A percentile compares a stretch with the other conserved stretches of the same genome.
Conservation (phyloP, 495 filamentous ascomycete genomes). For the Apodospora peruviana region DNA sequence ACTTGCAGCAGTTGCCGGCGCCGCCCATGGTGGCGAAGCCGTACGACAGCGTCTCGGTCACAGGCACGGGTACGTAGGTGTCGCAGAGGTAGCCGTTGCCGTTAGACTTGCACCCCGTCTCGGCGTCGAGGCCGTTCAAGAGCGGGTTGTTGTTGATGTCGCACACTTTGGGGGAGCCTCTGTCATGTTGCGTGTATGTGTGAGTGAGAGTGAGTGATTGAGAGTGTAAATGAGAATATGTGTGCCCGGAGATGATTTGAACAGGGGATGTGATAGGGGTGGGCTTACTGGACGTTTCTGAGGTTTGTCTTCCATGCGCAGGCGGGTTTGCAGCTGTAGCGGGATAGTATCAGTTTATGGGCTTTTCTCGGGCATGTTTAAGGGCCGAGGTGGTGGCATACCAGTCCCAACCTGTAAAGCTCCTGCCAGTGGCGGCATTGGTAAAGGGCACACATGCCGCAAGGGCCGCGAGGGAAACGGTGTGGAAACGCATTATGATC, state of each 20-base stretch:
- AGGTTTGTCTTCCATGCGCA: slow-evolving; percentile 12
- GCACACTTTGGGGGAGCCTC: slow-evolving; percentile 9
- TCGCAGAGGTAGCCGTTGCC: slow-evolving; percentile 7
- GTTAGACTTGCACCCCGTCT: neutral
- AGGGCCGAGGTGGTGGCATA: neutral
- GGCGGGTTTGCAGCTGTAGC: slow-evolving; percentile 13
- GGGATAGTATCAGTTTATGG: too few species aligned
- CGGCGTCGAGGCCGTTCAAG: slow-evolving; percentile 3
- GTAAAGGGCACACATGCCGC: slow-evolving; percentile 1
- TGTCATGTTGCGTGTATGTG: neutral
- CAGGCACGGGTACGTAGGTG: slow-evolving; percentile 3
- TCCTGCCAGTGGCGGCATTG: slow-evolving; percentile 7
- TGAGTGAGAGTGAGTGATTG: neutral
- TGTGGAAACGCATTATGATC: slow-evolving; percentile 10
- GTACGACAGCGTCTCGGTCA: slow-evolving; percentile 4
- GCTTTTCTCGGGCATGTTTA: too few species aligned
- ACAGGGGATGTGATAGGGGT: neutral
- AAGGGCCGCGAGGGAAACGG: neutral
- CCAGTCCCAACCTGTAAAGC: slow-evolving; percentile 17
- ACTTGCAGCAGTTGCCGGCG: slow-evolving; percentile 13
- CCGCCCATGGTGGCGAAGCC: slow-evolving; percentile 12
- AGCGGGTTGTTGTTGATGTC: slow-evolving; percentile 11
- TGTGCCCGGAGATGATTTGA: neutral
- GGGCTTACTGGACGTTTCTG: neutral
- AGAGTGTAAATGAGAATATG: neutral